A percentile compares a stretch with the other conserved stretches of the same genome.
Evolutionary conservation across 306 rosid genomes (phyloP).

Genomic region (Pueraria montana): DNA sequence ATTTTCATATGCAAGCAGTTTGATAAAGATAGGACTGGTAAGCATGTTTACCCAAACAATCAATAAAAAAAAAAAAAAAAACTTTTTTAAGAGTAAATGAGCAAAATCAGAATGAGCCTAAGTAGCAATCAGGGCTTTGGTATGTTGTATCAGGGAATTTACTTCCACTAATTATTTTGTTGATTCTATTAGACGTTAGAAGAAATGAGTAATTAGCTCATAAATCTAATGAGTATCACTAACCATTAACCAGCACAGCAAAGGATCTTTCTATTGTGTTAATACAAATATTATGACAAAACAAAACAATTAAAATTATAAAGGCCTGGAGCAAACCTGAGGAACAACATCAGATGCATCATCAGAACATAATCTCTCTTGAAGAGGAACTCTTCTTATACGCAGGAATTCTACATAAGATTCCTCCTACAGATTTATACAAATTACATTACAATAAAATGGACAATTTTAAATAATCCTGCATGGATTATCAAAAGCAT

Average conservation of each 20-base stretch:
- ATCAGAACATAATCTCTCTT: conserved; percentile 67
- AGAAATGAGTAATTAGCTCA: conserved; percentile 27
- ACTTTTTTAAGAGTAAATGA: background rate
- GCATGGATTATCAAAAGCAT: conserved; percentile 12
- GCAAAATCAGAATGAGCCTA: conserved; percentile 18
- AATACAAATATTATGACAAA: conserved; percentile 1
- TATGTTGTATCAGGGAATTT: conserved; percentile 11
- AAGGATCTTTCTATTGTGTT: conserved; percentile 15
- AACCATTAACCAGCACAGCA: conserved; percentile 5
- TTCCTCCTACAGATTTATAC: conserved; percentile 69
- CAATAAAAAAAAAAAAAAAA: background rate
- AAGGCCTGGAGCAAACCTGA: conserved; percentile 61
- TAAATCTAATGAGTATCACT: conserved; percentile 16
- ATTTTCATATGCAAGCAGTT: conserved; percentile 13
- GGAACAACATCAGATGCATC: conserved; percentile 78
- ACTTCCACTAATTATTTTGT: conserved; percentile 31
- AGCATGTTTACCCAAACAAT: conserved; percentile 25
- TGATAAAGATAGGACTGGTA: conserved; percentile 15
- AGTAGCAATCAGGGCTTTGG: conserved; percentile 6
- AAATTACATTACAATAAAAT: conserved; percentile 31
- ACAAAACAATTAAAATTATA: background rate
- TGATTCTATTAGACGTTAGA: background rate
- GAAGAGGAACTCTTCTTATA: conserved; percentile 80
- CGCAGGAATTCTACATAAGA: conserved; percentile 83
- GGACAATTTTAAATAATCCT: background rate